These are phyloP conservation scores for Stentor roeselii DNA, from an alignment of 73 alveolate genomes.

Conservation along the genomic window DNA sequence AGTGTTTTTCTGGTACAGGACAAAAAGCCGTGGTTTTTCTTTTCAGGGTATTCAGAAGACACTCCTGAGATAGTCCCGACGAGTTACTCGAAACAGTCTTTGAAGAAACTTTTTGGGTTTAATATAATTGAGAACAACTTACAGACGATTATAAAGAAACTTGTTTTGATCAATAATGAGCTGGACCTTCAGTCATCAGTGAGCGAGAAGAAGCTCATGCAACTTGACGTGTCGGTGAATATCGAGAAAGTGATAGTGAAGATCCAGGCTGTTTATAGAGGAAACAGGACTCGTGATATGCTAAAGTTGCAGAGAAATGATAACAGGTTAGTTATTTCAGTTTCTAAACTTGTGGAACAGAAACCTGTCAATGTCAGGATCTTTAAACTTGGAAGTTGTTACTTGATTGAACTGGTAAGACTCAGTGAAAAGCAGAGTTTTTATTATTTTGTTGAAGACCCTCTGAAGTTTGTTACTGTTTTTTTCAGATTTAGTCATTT, in stretches of 20 bases:
- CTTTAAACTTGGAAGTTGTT: not conserved
- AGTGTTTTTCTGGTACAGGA: not conserved
- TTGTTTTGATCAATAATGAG: not conserved
- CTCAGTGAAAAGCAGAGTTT: not conserved
- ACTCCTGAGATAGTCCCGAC: not conserved
- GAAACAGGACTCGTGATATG: not conserved
- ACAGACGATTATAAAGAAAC: not conserved
- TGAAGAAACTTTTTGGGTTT: too few relatives aligned
- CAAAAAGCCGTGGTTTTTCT: not conserved
- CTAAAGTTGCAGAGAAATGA: not conserved
- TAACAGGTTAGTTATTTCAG: not conserved
- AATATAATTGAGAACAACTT: too few relatives aligned
- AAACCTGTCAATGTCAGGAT: not conserved
- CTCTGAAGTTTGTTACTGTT: not conserved
- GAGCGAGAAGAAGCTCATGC: too few relatives aligned
- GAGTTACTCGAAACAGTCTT: not conserved
- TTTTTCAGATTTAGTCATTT: not conserved
- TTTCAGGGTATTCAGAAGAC: not conserved
- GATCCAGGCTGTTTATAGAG: slow-evolving; percentile 1
- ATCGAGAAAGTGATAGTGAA: not conserved
- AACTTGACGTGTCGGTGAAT: not conserved
- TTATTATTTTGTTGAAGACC: not conserved
- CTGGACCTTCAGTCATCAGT: not conserved
- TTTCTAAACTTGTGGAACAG: not conserved
- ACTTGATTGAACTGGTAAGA: not conserved